These are phyloP conservation scores for Citrus cavaleriei DNA, from an alignment of 345 rosid genomes.

Conservation along the genomic window DNA sequence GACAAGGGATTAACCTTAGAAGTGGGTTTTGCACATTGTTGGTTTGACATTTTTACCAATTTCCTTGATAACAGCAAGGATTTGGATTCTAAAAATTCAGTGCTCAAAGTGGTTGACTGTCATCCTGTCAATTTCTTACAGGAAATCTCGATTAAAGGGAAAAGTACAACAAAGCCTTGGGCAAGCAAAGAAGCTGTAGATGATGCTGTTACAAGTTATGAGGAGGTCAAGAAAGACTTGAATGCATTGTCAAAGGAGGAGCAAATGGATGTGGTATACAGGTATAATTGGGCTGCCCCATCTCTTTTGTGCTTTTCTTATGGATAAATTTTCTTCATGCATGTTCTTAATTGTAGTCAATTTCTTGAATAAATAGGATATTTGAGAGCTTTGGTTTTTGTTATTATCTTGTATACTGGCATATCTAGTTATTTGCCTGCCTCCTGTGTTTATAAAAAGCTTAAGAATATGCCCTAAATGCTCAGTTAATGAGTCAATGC, in stretches of 20 bases:
- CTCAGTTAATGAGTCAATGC: not conserved
- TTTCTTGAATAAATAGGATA: not conserved
- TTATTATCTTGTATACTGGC: not conserved
- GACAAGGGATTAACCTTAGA: slow-evolving; percentile 62
- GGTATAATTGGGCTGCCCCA: slow-evolving; percentile 31
- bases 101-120: not conserved
- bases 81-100: not conserved
- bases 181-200: slow-evolving; percentile 26
- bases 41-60: slow-evolving; percentile 4
- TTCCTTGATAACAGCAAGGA: not conserved
- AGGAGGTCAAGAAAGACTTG: slow-evolving; percentile 65
- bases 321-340: not conserved
- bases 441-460: not conserved
- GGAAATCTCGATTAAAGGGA: slow-evolving; percentile 56
- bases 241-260: slow-evolving; percentile 77
- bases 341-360: not conserved
- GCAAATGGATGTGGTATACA: slow-evolving; percentile 80
- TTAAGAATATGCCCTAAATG: not conserved
- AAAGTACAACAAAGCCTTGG: slow-evolving; percentile 19
- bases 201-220: slow-evolving; percentile 31
- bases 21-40: slow-evolving; percentile 30
- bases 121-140: slow-evolving; percentile 15
- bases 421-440: not conserved
- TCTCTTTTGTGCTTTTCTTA: not conserved
- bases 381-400: not conserved